Percentiles rank a stretch among this genome's conserved stretches.
Evolutionary conservation across 768 basidiomycete species (phyloP).

Genomic region (Hemileccinum impolitum): DNA sequence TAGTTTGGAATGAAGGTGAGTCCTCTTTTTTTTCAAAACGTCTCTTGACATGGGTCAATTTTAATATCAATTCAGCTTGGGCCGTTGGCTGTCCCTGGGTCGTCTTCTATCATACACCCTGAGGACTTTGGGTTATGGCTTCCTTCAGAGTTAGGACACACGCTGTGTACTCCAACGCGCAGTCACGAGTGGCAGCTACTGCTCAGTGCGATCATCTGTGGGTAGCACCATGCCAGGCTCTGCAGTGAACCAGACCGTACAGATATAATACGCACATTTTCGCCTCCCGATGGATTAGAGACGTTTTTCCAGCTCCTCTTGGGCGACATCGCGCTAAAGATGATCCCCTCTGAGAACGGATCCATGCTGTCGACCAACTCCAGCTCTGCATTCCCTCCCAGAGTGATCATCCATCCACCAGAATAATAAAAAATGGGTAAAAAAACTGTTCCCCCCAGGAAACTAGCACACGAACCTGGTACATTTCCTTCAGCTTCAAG

Average conservation of each 20-base stretch:
- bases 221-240: constrained; percentile 44
- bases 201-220: constrained; percentile 13
- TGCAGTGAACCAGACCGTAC: constrained; percentile 42
- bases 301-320: constrained; percentile 99
- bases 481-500: constrained; percentile 98
- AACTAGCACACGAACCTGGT: constrained; percentile 63
- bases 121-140: too few species aligned
- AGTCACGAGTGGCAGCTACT: too few species aligned
- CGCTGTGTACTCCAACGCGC: too few species aligned
- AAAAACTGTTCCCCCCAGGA: too few species aligned
- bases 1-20: too few species aligned
- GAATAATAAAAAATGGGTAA: neutral
- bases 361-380: constrained; percentile 98
- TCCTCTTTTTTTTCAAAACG: too few species aligned
- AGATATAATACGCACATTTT: constrained; percentile 63
- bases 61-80: too few species aligned
- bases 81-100: too few species aligned
- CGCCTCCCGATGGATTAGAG: constrained; percentile 95
- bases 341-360: constrained; percentile 97
- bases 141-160: too few species aligned
- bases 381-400: constrained; percentile 96
- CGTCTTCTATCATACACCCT: too few species aligned
- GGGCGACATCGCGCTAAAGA: constrained; percentile 98
- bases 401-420: constrained; percentile 86
- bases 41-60: too few species aligned